A percentile compares a stretch with the other conserved stretches of the same genome.
Conservation (phyloP, 257 asterid species). For the Solanum habrochaites region DNA sequence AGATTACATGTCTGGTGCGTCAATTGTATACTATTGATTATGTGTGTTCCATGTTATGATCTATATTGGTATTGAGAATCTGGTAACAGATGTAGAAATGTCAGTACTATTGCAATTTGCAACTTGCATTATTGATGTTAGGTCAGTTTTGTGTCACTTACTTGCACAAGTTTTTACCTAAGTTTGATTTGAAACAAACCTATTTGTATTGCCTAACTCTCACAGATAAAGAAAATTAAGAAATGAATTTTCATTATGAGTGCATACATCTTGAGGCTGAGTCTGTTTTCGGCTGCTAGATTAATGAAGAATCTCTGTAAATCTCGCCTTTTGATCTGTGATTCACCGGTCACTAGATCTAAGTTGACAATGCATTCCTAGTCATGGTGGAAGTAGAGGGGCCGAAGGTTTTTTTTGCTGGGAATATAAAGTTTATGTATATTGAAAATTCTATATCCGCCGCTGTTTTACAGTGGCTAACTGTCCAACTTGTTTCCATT, state of each 20-base stretch:
- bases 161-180: too few species aligned
- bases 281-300: background rate
- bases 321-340: background rate
- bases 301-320: background rate
- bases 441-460: background rate
- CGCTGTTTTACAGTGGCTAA: background rate
- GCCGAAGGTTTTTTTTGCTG: background rate
- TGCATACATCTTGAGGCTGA: background rate
- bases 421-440: too few species aligned
- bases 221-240: background rate
- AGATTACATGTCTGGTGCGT: background rate
- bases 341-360: background rate
- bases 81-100: background rate
- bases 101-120: background rate
- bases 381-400: background rate
- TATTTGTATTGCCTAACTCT: background rate
- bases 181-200: background rate
- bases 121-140: background rate
- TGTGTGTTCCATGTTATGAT: background rate
- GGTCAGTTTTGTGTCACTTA: background rate
- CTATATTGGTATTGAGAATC: background rate
- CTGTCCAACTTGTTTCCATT: background rate
- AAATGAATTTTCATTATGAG: background rate
- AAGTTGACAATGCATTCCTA: background rate
- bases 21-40: background rate